Evolutionary conservation across 441 rosid genomes (phyloP).

Genomic region (Daphne laureola): DNA sequence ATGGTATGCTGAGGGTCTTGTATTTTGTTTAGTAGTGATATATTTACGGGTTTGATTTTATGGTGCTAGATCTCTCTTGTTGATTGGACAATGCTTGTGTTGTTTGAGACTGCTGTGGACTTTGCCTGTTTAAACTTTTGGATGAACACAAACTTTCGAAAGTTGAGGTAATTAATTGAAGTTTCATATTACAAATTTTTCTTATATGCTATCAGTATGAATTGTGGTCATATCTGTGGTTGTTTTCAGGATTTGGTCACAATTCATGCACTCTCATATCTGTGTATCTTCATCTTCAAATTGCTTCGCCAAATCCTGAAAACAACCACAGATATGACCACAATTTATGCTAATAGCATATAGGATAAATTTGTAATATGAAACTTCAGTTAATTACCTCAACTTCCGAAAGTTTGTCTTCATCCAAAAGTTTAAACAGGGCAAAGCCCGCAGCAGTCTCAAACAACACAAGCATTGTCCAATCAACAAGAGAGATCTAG

Average conservation of each 20-base stretch:
- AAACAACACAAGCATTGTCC: constrained; percentile 60
- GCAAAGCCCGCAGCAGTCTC: constrained; percentile 88
- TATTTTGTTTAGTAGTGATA: background rate
- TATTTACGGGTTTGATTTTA: no score
- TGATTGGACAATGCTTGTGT: constrained; percentile 45
- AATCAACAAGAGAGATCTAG: constrained; percentile 5
- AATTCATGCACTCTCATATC: no score
- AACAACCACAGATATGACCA: background rate
- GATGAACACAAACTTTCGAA: constrained; percentile 82
- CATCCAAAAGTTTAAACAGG: constrained; percentile 82
- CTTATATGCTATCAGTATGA: no score
- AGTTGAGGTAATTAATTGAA: constrained; percentile 51
- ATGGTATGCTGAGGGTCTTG: no score
- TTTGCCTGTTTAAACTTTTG: constrained; percentile 76
- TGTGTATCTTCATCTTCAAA: no score
- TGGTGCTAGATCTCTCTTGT: constrained; percentile 3
- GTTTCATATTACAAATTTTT: no score
- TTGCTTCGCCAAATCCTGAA: constrained; percentile 68
- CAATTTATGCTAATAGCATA: no score
- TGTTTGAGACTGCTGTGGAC: constrained; percentile 84
- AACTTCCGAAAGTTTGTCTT: constrained; percentile 72
- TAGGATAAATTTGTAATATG: no score
- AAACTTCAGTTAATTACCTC: constrained; percentile 40
- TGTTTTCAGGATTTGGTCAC: constrained; percentile 49
- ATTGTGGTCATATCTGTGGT: background rate